Evolutionary conservation across 2,329 filamentous ascomycete genomes (phyloP).

Genomic region (Sarocladium oryzae): DNA sequence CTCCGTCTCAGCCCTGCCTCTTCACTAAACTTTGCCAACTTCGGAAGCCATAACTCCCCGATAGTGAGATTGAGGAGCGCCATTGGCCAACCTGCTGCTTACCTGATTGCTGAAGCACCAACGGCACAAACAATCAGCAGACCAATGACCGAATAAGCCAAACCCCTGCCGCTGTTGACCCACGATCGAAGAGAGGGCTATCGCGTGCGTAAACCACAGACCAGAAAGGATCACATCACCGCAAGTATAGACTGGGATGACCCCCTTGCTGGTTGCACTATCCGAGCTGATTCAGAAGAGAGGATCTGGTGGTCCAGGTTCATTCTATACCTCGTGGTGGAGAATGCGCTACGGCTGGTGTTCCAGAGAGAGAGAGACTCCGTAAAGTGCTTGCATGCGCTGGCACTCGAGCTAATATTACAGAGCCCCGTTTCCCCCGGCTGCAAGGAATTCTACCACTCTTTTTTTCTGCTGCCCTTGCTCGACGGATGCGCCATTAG

Average conservation of each 20-base stretch:
- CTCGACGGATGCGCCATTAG: not conserved
- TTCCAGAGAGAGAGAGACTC: not conserved
- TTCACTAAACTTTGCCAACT: not conserved
- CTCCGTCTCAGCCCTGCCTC: slow-evolving; percentile 2
- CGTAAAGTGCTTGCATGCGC: slow-evolving; percentile 8
- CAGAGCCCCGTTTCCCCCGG: slow-evolving; percentile 5
- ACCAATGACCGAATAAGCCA: too few relatives aligned
- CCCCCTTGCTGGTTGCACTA: not conserved
- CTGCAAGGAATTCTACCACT: slow-evolving; percentile 7
- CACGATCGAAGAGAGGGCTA: not conserved
- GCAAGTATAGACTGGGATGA: not conserved
- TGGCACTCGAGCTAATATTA: slow-evolving; percentile 3
- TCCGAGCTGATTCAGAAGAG: not conserved
- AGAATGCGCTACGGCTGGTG: not conserved
- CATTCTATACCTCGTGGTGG: not conserved
- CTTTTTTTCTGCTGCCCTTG: not conserved
- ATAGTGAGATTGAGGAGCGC: not conserved
- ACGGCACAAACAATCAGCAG: not conserved
- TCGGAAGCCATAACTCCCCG: not conserved
- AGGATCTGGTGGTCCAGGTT: slow-evolving; percentile 1
- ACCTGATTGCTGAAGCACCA: too few relatives aligned
- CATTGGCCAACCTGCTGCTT: not conserved
- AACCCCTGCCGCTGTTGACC: not conserved
- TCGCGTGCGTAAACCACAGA: not conserved
- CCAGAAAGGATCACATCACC: not conserved